Base-by-base conservation (phyloP, 208 protist genomes). In the Trypanosoma lewisi region DNA sequence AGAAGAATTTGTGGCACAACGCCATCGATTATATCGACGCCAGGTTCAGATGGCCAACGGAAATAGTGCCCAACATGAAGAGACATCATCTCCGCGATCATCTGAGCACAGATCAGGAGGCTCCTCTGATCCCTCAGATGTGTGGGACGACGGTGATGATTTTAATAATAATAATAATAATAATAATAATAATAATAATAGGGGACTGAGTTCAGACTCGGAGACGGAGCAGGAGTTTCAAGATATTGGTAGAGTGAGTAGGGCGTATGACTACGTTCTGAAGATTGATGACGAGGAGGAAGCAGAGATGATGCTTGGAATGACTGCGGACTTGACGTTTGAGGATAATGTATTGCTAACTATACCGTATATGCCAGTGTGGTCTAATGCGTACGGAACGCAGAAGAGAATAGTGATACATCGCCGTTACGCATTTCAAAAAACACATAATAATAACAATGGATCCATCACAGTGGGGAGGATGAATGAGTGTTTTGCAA, bases 271-370 rank as follows among this genome's bases (percentile, higher is more conserved):
- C 60, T 93, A 85, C 53, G 75, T 94, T 37, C 77, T 96, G 17
- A 85, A 81, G 49, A 91, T 96, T 55, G 87, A 96, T 57, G 90
- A 96, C 64, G 83, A 85, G 50, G 90, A 96, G 56, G 90, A 96
- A 59, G 90, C 87, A 42, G 90, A 92, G 36, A 81, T 93, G 80
- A 86, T 94, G 77, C 63, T 89, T 27, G 87, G 87, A 34, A 87
- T 87, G 76, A 65, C 73, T 25, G 75, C 77, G 53, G 63, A 75
- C 14, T 78, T 77, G 6, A 63, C 60, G 28, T 91, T 90, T 62
- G 81, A 91, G 49, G 84, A 92, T 49, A 83, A 75, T 49, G 57
- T 91, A 19, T 55, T 96, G 30, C 68, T 96, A 11, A 94, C 87
- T 7, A 73, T 91, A 33, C 89, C 89, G 8, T 96, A 96, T 63